A percentile compares a stretch with the other conserved stretches of the same genome.
Evolutionary conservation across 495 filamentous ascomycete species (phyloP).

Genomic region (Terfezia claveryi): DNA sequence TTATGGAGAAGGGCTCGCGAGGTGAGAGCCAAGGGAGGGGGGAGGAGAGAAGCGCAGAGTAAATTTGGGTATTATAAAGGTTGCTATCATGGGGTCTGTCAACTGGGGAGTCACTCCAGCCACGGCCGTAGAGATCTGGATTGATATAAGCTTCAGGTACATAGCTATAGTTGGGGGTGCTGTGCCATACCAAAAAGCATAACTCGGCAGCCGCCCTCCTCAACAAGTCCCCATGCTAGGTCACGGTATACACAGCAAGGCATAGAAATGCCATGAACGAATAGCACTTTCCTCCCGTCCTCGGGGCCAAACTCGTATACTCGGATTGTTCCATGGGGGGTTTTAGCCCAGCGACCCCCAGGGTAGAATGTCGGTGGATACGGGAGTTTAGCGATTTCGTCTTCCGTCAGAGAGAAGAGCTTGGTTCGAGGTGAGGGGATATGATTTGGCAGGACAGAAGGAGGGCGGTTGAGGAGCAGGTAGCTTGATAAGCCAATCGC

Average conservation of each 20-base stretch:
- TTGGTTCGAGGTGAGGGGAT: conserved; percentile 30
- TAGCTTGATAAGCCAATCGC: too few species aligned
- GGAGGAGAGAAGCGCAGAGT: conserved; percentile 49
- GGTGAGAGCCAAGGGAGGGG: conserved; percentile 37
- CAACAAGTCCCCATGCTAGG: conserved; percentile 45
- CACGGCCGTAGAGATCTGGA: conserved; percentile 51
- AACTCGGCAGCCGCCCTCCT: conserved; percentile 50
- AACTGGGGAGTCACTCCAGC: conserved; percentile 48
- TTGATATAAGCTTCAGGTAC: not conserved
- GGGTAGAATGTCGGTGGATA: conserved; percentile 59
- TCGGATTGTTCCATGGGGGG: conserved; percentile 56
- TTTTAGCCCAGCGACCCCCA: conserved; percentile 48
- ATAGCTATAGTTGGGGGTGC: not conserved
- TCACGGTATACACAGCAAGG: conserved; percentile 50
- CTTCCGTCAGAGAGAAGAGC: conserved; percentile 25
- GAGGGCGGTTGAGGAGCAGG: not conserved
- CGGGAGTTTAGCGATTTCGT: conserved; percentile 31
- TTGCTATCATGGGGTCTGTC: conserved; percentile 47
- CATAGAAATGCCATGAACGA: conserved; percentile 74
- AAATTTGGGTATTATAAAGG: conserved; percentile 54
- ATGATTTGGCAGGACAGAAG: conserved; percentile 5
- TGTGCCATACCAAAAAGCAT: conserved; percentile 46
- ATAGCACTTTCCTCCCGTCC: conserved; percentile 50
- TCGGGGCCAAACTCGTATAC: conserved; percentile 87
- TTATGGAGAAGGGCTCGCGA: conserved; percentile 35